Evolutionary conservation across 2,329 filamentous ascomycete species (phyloP).

Genomic region (Venturiaceae sp.): DNA sequence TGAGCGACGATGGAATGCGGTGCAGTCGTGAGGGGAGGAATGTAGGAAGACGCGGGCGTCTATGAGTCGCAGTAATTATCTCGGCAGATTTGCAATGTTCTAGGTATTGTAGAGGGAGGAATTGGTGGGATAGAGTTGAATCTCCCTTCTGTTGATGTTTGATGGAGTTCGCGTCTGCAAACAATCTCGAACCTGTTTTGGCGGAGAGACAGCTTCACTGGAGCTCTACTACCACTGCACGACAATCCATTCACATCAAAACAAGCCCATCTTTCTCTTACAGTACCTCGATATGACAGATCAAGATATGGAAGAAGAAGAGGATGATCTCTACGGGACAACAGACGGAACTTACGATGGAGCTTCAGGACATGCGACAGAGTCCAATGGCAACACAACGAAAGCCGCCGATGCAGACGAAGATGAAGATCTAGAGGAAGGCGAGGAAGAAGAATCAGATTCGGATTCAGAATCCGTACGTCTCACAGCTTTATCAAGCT

Average conservation of each 20-base stretch:
- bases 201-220: neutral
- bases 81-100: no score
- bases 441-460: constrained; percentile 35
- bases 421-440: constrained; percentile 31
- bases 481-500: constrained; percentile 10
- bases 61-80: neutral
- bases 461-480: constrained; percentile 26
- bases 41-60: neutral
- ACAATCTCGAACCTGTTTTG: neutral
- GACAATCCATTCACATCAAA: neutral
- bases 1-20: neutral
- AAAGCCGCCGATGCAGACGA: constrained; percentile 10
- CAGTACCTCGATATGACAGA: neutral
- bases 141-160: no score
- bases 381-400: constrained; percentile 7
- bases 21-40: neutral
- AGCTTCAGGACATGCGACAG: neutral
- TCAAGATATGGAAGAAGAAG: constrained; percentile 38
- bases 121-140: no score
- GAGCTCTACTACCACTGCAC: neutral
- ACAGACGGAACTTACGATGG: constrained; percentile 13
- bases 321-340: constrained; percentile 41
- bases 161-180: neutral
- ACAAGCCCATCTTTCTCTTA: neutral
- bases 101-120: no score